These are phyloP conservation scores for Ploettnerulaceae sp. DNA, from an alignment of 2,329 filamentous ascomycete genomes.

Conservation along the genomic window DNA sequence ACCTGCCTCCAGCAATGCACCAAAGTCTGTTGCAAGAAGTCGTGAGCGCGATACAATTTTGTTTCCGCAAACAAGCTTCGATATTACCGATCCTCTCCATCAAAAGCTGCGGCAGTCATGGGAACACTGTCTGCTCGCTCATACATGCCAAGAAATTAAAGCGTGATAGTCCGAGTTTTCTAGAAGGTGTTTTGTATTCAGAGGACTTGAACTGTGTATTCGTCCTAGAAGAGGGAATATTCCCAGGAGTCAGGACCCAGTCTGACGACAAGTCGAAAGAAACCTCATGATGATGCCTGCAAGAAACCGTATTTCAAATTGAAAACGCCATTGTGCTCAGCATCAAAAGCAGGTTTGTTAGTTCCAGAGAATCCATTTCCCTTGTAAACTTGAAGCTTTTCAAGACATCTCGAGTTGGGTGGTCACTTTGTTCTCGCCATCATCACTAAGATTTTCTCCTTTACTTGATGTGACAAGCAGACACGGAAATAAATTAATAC, in stretches of 20 bases:
- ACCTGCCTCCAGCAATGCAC: neutral
- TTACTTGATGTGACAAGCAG: neutral
- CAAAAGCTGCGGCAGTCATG: neutral
- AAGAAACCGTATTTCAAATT: neutral
- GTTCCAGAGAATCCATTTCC: neutral
- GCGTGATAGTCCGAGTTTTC: neutral
- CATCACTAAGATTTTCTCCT: neutral
- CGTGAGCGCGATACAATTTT: neutral
- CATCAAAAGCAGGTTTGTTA: neutral
- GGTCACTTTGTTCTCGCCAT: too few relatives aligned
- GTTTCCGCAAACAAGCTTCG: neutral
- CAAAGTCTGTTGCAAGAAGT: neutral
- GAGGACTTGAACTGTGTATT: neutral
- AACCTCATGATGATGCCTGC: neutral
- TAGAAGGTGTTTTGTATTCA: neutral
- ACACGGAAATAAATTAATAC: neutral
- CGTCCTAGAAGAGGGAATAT: too few relatives aligned
- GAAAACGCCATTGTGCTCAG: neutral
- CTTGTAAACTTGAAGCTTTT: neutral
- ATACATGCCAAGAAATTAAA: neutral
- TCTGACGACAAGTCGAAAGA: too few relatives aligned
- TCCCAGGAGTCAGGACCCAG: too few relatives aligned
- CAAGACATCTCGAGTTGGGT: neutral
- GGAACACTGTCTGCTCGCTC: neutral
- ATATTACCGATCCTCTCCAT: neutral